Evolutionary conservation across 2,329 filamentous ascomycete genomes (phyloP).

Genomic region (Ophiostoma sp.): DNA sequence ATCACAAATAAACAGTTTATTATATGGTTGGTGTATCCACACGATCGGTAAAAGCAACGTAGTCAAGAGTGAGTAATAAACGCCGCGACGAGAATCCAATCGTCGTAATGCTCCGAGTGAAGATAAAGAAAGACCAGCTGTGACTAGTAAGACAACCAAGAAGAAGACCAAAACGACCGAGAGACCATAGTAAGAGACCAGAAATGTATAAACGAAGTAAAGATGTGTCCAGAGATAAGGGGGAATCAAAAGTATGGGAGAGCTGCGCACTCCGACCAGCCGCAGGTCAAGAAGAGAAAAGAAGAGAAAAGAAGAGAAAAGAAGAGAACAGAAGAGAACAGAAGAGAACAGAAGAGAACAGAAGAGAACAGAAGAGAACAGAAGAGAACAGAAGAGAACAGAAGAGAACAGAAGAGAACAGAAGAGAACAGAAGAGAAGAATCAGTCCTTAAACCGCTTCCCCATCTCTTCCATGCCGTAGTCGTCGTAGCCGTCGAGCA

Average conservation of each 20-base stretch:
- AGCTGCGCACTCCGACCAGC: no score
- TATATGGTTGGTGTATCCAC: background rate
- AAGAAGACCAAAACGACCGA: background rate
- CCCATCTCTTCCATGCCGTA: constrained; percentile 65
- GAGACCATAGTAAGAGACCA: background rate
- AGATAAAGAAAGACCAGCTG: background rate
- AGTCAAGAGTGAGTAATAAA: background rate
- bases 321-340: background rate
- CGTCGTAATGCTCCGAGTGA: background rate
- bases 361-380: background rate
- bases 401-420: background rate
- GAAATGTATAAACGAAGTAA: background rate
- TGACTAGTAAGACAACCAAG: background rate
- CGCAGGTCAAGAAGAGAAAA: background rate
- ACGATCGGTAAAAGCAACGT: background rate
- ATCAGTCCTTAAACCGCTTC: constrained; percentile 59
- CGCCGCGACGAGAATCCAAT: background rate
- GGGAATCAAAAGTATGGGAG: background rate
- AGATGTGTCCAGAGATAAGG: constrained; percentile 5
- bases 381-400: background rate
- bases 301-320: background rate
- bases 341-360: background rate
- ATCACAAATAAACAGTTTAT: no score
- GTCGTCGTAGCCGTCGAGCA: constrained; percentile 48
- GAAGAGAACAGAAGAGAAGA: constrained; percentile 5